Evolutionary conservation across 2,329 filamentous ascomycete genomes (phyloP), one percentile per base, ranked within the genome.

Genomic region (Mycocentrospora acerina): DNA sequence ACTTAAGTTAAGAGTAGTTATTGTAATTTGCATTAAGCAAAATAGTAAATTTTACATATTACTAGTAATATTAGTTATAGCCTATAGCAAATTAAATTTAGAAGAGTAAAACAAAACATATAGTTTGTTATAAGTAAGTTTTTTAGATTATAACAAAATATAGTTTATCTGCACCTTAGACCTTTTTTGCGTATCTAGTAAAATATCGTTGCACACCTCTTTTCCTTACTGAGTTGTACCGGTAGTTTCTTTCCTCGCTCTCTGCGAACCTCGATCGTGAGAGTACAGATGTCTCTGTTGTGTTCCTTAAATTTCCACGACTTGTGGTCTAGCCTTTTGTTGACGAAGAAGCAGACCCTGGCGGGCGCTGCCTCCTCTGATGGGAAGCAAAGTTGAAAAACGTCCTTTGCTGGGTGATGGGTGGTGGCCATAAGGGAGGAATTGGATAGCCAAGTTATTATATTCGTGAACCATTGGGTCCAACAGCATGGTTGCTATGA

Each of bases 271-370:
- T 46, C 39, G 13, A 46, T 14, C 11, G 35, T 40, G 11, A 53
- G 16, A n/a, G 41, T 44, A 29, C 46, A 49, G 12, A 59, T 31
- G 26, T 58, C 48, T 26, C 42, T 35, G 5, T 37, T 51, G 13
- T 41, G 27, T 22, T 51, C 35, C 18, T 45, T 34, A 22, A 54
- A 43, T 27, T 35, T 29, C 51, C 40, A 53, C 13, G 17, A 31
- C 11, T n/a, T 40, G 9, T 47, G 36, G 29, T 53, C 48, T 29
- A 56, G 34, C 18, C 31, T 41, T 35, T 55, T 60, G 26, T 55
- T 59, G 9, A 61, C 34, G 31, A 56, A 60, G 33, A 57, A 55
- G 36, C 44, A 61, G n/a, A 55, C 46, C 37, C 49, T 29, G 8
- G 53, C 39, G 11, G 29, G 37, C 24, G 41, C 44, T 36, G 44